Conservation (phyloP, 768 basidiomycete genomes). For the Mycena venus region DNA sequence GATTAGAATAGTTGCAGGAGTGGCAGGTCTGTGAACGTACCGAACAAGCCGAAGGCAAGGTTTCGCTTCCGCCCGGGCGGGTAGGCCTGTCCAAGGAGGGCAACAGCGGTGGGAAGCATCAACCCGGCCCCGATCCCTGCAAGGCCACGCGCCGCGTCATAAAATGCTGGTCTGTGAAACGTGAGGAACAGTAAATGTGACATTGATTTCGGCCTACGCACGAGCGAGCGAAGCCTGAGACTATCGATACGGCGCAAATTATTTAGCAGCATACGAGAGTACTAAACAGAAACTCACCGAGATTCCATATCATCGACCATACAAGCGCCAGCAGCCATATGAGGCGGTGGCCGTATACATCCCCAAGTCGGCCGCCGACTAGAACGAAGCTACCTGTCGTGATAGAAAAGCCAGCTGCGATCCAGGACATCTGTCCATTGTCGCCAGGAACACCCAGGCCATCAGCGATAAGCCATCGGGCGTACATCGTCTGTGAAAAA, state of each 20-base stretch:
- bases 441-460: background rate
- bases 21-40: background rate
- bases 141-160: conserved; percentile 10
- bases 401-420: conserved; percentile 7
- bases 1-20: too few relatives aligned
- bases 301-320: conserved; percentile 16
- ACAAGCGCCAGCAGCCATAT: background rate
- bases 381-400: conserved; percentile 18
- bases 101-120: conserved; percentile 13
- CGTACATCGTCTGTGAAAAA: background rate
- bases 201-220: background rate
- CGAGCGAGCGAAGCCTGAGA: conserved; percentile 16
- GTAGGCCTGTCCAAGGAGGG: conserved; percentile 12
- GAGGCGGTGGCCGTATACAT: background rate
- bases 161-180: background rate
- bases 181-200: background rate
- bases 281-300: background rate
- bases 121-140: conserved; percentile 11
- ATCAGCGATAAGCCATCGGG: conserved; percentile 16
- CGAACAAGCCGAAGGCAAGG: conserved; percentile 8
- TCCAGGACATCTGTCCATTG: conserved; percentile 16
- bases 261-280: background rate
- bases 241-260: background rate
- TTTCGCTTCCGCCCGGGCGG: conserved; percentile 7
- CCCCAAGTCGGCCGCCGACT: conserved; percentile 12